Conservation (phyloP, 371 early-diverging fungal species). For the Coemansia sp. region DNA sequence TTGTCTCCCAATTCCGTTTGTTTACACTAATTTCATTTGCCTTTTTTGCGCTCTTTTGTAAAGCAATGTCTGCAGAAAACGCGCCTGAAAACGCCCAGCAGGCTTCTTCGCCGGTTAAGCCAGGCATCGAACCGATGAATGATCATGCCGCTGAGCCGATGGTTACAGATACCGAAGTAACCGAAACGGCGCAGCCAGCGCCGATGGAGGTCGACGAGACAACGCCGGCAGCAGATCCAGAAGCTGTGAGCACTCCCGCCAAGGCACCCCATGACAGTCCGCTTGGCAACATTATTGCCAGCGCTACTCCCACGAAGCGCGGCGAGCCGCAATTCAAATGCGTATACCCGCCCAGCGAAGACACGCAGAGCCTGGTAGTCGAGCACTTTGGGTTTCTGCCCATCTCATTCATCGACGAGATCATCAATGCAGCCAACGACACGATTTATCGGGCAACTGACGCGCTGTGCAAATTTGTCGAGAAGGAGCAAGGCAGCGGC, state of each 20-base stretch:
- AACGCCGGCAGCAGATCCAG: neutral
- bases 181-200: neutral
- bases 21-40: slow-evolving; percentile 9
- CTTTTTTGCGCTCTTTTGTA: neutral
- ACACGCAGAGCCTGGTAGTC: slow-evolving; percentile 56
- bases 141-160: neutral
- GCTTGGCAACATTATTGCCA: slow-evolving; percentile 24
- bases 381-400: slow-evolving; percentile 75
- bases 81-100: slow-evolving; percentile 2
- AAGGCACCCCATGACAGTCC: neutral
- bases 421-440: slow-evolving; percentile 70
- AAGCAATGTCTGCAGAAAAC: neutral
- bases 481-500: slow-evolving; percentile 51
- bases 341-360: slow-evolving; percentile 49
- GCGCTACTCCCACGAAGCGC: slow-evolving; percentile 40
- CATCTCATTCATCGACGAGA: slow-evolving; percentile 67
- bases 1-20: slow-evolving; percentile 1
- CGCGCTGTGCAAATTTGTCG: slow-evolving; percentile 62
- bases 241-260: slow-evolving; percentile 1
- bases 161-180: neutral
- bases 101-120: neutral
- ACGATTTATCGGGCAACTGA: slow-evolving; percentile 63
- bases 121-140: neutral
- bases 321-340: slow-evolving; percentile 31
- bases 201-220: slow-evolving; percentile 5